Evolutionary conservation across 2,329 filamentous ascomycete species (phyloP).

Genomic region (Talaromyces sp.): DNA sequence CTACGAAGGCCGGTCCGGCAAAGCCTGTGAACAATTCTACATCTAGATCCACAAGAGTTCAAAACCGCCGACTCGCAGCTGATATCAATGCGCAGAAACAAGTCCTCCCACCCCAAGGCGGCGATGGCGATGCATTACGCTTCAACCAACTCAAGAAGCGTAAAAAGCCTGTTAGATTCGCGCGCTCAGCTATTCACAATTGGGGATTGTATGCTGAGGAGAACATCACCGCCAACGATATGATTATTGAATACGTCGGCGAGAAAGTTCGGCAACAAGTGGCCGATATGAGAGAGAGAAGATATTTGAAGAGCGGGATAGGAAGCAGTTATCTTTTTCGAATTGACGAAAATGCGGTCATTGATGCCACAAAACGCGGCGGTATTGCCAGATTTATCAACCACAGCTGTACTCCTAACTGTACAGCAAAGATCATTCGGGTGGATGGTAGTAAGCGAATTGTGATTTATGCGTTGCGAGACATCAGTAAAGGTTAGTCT

Average conservation of each 20-base stretch:
- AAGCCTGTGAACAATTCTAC: conserved; percentile 83
- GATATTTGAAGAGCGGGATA: conserved; percentile 93
- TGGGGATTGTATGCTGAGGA: conserved; percentile 98
- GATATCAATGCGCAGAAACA: conserved; percentile 96
- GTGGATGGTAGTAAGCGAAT: conserved; percentile 97
- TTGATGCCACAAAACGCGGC: conserved; percentile 97
- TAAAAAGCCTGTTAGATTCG: conserved; percentile 98
- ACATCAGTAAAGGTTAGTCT: conserved; percentile 89
- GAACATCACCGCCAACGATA: conserved; percentile 94
- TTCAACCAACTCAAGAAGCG: conserved; percentile 99
- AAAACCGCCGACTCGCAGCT: conserved; percentile 89
- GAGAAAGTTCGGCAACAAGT: conserved; percentile 97
- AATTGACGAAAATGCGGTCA: conserved; percentile 95
- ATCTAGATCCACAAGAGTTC: conserved; percentile 89
- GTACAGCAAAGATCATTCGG: conserved; percentile 98
- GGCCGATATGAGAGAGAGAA: conserved; percentile 88
- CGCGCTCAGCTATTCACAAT: conserved; percentile 95
- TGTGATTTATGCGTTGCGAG: conserved; percentile 95
- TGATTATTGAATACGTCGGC: conserved; percentile 99
- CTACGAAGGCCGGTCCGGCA: conserved; percentile 71
- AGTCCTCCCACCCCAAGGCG: conserved; percentile 63
- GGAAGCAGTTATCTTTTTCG: conserved; percentile 97
- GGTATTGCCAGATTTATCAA: conserved; percentile 99
- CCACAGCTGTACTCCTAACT: conserved; percentile 95
- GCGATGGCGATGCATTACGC: conserved; percentile 84